phyloP scores from a whole-genome alignment of 163 green algal genomes.

The Coccomyxa subellipsoidea region DNA sequence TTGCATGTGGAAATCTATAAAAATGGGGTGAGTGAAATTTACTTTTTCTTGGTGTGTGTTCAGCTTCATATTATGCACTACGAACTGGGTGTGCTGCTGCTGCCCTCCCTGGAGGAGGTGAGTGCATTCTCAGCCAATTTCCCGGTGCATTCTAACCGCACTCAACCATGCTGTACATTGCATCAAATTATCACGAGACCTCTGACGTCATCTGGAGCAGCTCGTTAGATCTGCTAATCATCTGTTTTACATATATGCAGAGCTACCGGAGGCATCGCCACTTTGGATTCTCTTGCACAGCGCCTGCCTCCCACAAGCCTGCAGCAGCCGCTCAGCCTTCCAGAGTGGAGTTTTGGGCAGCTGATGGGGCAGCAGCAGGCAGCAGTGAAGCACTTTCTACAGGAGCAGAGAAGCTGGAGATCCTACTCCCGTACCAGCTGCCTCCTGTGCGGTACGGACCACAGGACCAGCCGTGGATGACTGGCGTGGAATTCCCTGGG shows the following conservation, averaged over 20 bases:
- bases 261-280: constrained; percentile 11
- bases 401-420: background rate
- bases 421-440: constrained; percentile 28
- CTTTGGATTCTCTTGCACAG: constrained; percentile 14
- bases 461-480: constrained; percentile 34
- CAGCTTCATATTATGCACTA: constrained; percentile 31
- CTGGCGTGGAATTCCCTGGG: constrained; percentile 15
- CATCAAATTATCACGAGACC: too few relatives aligned
- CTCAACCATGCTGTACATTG: too few relatives aligned
- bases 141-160: too few relatives aligned
- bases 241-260: too few relatives aligned
- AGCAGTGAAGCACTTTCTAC: background rate
- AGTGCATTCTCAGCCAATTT: background rate
- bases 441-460: constrained; percentile 25
- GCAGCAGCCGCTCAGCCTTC: background rate
- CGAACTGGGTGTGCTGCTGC: constrained; percentile 43
- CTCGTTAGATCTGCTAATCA: too few relatives aligned
- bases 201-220: too few relatives aligned
- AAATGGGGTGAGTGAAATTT: too few relatives aligned
- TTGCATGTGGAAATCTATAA: too few relatives aligned
- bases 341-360: constrained; percentile 12
- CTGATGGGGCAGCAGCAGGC: background rate
- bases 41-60: background rate
- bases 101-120: constrained; percentile 32
- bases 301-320: background rate